Conservation (phyloP, 352 stramenopile species). For the Phytopythium chamaehyphon region DNA sequence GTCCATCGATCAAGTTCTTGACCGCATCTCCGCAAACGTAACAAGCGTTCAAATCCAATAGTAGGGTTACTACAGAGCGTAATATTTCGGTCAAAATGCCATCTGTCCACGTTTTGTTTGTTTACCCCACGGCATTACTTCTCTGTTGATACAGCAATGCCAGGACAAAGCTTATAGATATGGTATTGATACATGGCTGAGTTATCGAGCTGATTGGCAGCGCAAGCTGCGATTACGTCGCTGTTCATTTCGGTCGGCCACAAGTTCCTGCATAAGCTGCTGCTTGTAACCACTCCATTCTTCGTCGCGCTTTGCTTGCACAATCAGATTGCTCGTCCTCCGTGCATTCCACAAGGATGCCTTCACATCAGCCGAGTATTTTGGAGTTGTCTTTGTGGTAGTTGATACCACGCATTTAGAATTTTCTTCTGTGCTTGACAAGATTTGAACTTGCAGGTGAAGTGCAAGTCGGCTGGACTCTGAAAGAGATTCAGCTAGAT, state of each 20-base stretch:
- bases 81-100: too few relatives aligned
- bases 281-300: conserved; percentile 32
- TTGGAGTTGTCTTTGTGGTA: neutral
- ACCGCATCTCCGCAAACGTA: too few relatives aligned
- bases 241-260: neutral
- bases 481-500: conserved; percentile 33
- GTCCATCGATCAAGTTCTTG: too few relatives aligned
- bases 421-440: neutral
- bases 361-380: too few relatives aligned
- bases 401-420: conserved; percentile 4
- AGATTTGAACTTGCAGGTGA: conserved; percentile 31
- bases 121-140: too few relatives aligned
- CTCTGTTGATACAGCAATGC: too few relatives aligned
- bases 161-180: too few relatives aligned
- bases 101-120: too few relatives aligned
- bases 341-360: neutral
- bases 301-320: conserved; percentile 17
- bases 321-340: conserved; percentile 16
- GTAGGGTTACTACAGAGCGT: too few relatives aligned
- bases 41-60: too few relatives aligned
- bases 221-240: neutral
- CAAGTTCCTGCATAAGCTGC: conserved; percentile 16
- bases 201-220: conserved; percentile 2
- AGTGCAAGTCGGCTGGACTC: conserved; percentile 26
- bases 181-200: too few relatives aligned